Base-by-base conservation (phyloP, 495 filamentous ascomycete species). In the Astrothelium subdiscretum region DNA sequence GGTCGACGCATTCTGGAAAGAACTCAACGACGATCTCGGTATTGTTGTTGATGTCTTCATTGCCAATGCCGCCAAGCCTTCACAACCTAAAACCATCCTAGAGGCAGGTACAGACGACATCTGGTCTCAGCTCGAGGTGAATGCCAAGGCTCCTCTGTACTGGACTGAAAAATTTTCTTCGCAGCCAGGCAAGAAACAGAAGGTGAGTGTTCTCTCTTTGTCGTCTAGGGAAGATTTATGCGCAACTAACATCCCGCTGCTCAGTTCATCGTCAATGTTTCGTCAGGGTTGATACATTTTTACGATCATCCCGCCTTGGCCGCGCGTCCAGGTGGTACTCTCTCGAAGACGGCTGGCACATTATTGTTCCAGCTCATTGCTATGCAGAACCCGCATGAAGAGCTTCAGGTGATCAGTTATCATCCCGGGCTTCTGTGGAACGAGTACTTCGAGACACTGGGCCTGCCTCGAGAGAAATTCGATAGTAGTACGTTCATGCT, bases 101-200 rank as follows among this genome's bases (percentile, higher is more conserved):
- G 48, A 54, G 48, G 48, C 48, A 8, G 48, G 48, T 54, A 54
- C 20, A 54, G 48, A 54, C 48, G 48, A 54, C 24, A 54, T 54
- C 48, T 54, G 48, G 48, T 54, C 48, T 26, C 48, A 54, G 48
- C 8, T 54, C 48, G 48, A 54, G 48, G 48, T 29, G 48, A 54
- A 54, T 29, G 48, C 24, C 24, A 54, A 54, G 24, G 48, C 48
- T 54, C 48, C 48, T 54, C 48, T 54, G 20, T 54, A 54, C 24
- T 15, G 26, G 48, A 29, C 48, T 29, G 48, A 54, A 15, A 54
- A 54, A 24, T 54, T 54, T 15, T 54, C 6, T 15, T 27, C 48
- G 48, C 48, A 54, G 48, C 48, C 48, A 54, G 48, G 48, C 22
- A 11, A 29, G n/a, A 54, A 29, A 54, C 48, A 54, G 48, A 54